Evolutionary conservation across 768 basidiomycete species (phyloP).

Genomic region (Melanogaster broomeanus): DNA sequence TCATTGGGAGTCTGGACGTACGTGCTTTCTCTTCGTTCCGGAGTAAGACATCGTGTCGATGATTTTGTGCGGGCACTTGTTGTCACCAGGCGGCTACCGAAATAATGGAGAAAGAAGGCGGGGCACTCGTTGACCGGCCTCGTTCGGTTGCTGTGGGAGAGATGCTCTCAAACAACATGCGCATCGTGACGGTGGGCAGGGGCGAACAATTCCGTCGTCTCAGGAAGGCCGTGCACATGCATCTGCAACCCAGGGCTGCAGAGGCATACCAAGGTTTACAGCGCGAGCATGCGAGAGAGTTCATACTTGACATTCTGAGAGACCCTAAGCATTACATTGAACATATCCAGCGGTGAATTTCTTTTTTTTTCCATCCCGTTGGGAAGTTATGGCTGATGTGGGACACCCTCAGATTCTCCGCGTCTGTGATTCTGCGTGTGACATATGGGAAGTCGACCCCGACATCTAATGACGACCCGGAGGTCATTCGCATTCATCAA

Average conservation of each 20-base stretch:
- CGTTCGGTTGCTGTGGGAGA: conserved; percentile 51
- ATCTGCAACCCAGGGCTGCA: conserved; percentile 52
- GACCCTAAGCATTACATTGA: conserved; percentile 10
- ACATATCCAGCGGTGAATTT: conserved; percentile 17
- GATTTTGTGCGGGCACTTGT: not conserved
- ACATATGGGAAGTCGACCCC: conserved; percentile 29
- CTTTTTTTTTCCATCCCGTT: not conserved
- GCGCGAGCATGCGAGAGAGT: conserved; percentile 27
- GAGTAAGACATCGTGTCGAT: not conserved
- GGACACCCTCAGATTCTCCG: conserved; percentile 16
- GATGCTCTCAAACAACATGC: conserved; percentile 55
- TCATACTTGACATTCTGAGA: conserved; percentile 20
- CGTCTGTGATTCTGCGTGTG: conserved; percentile 21
- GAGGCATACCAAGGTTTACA: conserved; percentile 47
- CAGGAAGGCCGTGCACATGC: conserved; percentile 50
- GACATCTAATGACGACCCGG: conserved; percentile 14
- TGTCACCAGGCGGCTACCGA: conserved; percentile 54
- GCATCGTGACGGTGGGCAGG: conserved; percentile 46
- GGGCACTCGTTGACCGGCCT: conserved; percentile 50
- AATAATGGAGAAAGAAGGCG: conserved; percentile 63
- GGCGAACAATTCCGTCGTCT: conserved; percentile 62
- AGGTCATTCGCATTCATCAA: conserved; percentile 16
- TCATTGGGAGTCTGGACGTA: conserved; percentile 22
- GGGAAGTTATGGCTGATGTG: not conserved
- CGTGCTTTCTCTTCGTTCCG: conserved; percentile 29